These are phyloP conservation scores for Colletotrichum tamarilloi DNA, from an alignment of 2,329 filamentous ascomycete species.

Conservation along the genomic window DNA sequence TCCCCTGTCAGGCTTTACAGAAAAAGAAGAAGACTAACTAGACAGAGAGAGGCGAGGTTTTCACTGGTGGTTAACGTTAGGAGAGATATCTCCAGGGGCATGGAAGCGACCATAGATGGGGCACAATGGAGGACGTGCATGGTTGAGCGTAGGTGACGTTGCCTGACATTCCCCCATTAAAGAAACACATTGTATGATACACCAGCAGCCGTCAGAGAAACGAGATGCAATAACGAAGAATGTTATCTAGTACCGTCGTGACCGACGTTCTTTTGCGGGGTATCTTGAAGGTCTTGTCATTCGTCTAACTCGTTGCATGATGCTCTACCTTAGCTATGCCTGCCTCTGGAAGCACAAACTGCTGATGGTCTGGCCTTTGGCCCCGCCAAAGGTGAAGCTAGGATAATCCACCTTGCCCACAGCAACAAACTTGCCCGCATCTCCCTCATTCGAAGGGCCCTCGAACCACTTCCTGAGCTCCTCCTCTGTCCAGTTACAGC, in stretches of 20 bases:
- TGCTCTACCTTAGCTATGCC: conserved; percentile 4
- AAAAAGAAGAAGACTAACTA: conserved; percentile 9
- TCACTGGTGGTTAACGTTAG: neutral
- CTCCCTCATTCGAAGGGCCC: conserved; percentile 44
- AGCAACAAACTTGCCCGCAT: conserved; percentile 62
- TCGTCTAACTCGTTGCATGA: conserved; percentile 19
- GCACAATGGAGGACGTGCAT: neutral
- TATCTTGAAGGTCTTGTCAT: conserved; percentile 10
- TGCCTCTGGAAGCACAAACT: conserved; percentile 80
- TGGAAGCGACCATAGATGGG: neutral
- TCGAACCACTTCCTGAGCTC: conserved; percentile 87
- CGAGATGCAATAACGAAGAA: conserved; percentile 13
- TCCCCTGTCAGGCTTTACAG: conserved; percentile 10
- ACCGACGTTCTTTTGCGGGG: neutral
- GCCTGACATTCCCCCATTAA: conserved; percentile 7
- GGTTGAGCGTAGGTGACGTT: conserved; percentile 10
- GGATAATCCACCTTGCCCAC: conserved; percentile 82
- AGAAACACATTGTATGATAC: conserved; percentile 31
- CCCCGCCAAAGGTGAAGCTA: conserved; percentile 89
- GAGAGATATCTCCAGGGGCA: neutral
- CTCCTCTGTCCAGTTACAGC: conserved; percentile 97
- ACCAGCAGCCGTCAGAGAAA: conserved; percentile 25
- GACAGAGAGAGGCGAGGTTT: conserved; percentile 4
- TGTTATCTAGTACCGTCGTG: neutral
- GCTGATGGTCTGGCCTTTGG: conserved; percentile 88